phyloP scores from a whole-genome alignment of 1,139 yeast species.

The Yamadazyma sp. region DNA sequence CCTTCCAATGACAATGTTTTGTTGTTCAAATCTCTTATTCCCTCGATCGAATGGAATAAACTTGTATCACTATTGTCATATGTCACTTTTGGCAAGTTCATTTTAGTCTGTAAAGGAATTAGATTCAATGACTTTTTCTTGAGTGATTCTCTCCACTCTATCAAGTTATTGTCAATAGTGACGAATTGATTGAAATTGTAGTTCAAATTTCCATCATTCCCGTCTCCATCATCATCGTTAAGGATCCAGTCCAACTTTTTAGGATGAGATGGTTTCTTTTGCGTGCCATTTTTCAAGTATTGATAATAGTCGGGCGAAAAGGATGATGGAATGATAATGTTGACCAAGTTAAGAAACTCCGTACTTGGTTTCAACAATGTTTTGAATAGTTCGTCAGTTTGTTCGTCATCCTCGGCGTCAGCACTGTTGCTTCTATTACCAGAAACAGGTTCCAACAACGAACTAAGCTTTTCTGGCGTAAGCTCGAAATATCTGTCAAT shows the following conservation, averaged over 20 bases:
- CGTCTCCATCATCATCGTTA: slow-evolving; percentile 52
- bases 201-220: slow-evolving; percentile 51
- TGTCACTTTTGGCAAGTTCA: slow-evolving; percentile 36
- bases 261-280: slow-evolving; percentile 22
- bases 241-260: slow-evolving; percentile 46
- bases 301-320: slow-evolving; percentile 51
- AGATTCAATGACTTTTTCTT: slow-evolving; percentile 30
- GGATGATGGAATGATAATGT: slow-evolving; percentile 49
- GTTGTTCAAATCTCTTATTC: slow-evolving; percentile 15
- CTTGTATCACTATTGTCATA: slow-evolving; percentile 20
- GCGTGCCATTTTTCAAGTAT: slow-evolving; percentile 34
- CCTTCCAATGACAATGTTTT: slow-evolving; percentile 32
- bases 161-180: slow-evolving; percentile 43
- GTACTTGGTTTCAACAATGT: slow-evolving; percentile 44
- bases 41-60: slow-evolving; percentile 32
- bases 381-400: slow-evolving; percentile 35
- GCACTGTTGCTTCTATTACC: slow-evolving; percentile 1
- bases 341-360: slow-evolving; percentile 46
- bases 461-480: slow-evolving; percentile 47
- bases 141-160: slow-evolving; percentile 44
- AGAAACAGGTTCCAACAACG: slow-evolving; percentile 28
- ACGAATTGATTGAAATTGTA: slow-evolving; percentile 47
- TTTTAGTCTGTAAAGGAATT: slow-evolving; percentile 29
- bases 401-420: slow-evolving; percentile 11
- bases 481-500: slow-evolving; percentile 48